Percentiles rank a stretch among this genome's conserved stretches.
These are phyloP conservation scores for Epichloe gansuensis DNA, from an alignment of 2,329 filamentous ascomycete species.

Conservation along the genomic window DNA sequence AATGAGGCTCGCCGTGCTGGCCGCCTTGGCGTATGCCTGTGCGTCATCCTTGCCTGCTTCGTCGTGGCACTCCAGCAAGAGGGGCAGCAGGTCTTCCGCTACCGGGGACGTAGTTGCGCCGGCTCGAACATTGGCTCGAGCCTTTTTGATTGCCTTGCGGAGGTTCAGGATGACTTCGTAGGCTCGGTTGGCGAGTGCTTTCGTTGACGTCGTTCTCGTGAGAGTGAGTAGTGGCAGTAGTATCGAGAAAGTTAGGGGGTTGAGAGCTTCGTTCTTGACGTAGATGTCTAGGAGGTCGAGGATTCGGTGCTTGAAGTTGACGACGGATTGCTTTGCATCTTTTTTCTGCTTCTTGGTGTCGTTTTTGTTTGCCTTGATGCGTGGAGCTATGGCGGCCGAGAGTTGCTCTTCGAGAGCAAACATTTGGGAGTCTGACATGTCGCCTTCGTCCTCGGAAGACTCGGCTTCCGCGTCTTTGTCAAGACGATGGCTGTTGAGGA, in stretches of 20 bases:
- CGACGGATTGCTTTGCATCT: slow-evolving; percentile 74
- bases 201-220: slow-evolving; percentile 62
- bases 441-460: slow-evolving; percentile 50
- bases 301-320: slow-evolving; percentile 91
- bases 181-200: slow-evolving; percentile 62
- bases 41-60: slow-evolving; percentile 52
- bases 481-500: slow-evolving; percentile 57
- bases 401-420: slow-evolving; percentile 75
- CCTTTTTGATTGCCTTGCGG: slow-evolving; percentile 53
- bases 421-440: slow-evolving; percentile 97
- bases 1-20: slow-evolving; percentile 59
- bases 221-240: slow-evolving; percentile 66
- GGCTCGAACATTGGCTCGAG: slow-evolving; percentile 21
- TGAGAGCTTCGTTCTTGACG: slow-evolving; percentile 62
- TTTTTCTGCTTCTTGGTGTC: slow-evolving; percentile 75
- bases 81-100: slow-evolving; percentile 34
- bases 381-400: slow-evolving; percentile 71
- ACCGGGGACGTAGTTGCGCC: neutral
- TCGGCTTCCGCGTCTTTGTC: slow-evolving; percentile 46
- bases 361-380: slow-evolving; percentile 41
- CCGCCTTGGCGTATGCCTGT: slow-evolving; percentile 60
- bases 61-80: slow-evolving; percentile 55
- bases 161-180: slow-evolving; percentile 60
- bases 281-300: slow-evolving; percentile 80
- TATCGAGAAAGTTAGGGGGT: slow-evolving; percentile 52